Conservation (phyloP, 2,329 filamentous ascomycete genomes). For the Stagonosporopsis vannaccii region DNA sequence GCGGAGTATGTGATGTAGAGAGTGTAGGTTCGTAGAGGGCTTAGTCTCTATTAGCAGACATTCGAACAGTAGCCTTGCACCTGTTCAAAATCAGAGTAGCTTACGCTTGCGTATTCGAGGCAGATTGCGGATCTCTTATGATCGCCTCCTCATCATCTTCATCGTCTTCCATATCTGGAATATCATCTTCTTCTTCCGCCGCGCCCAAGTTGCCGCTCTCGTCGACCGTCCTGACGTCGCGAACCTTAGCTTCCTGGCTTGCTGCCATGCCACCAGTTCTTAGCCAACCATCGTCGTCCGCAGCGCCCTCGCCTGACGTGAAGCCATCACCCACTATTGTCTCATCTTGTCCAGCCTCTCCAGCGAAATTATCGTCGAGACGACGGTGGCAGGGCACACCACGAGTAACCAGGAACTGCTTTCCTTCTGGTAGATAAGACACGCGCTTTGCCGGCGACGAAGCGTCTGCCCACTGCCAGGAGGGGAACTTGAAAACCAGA, state of each 20-base stretch:
- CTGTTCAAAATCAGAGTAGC: conserved; percentile 34
- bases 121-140: conserved; percentile 68
- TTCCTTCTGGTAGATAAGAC: conserved; percentile 81
- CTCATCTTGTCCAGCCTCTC: conserved; percentile 85
- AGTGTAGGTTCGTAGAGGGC: conserved; percentile 89
- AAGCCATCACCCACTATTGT: conserved; percentile 84
- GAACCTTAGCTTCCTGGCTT: conserved; percentile 76
- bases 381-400: conserved; percentile 93
- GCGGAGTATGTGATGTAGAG: conserved; percentile 98
- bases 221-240: conserved; percentile 86
- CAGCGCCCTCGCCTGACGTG: conserved; percentile 55
- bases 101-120: conserved; percentile 62
- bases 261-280: conserved; percentile 81
- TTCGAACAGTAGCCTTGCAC: not conserved
- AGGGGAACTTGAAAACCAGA: conserved; percentile 98
- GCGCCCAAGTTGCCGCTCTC: conserved; percentile 87
- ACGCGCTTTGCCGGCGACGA: conserved; percentile 81
- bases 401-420: conserved; percentile 94
- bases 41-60: conserved; percentile 50
- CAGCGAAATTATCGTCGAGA: conserved; percentile 91
- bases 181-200: conserved; percentile 76
- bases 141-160: conserved; percentile 94
- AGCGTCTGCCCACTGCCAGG: conserved; percentile 95
- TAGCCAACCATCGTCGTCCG: conserved; percentile 86
- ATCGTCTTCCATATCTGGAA: conserved; percentile 98